Base-by-base conservation (phyloP, 495 filamentous ascomycete genomes). In the Neurospora discreta region DNA sequence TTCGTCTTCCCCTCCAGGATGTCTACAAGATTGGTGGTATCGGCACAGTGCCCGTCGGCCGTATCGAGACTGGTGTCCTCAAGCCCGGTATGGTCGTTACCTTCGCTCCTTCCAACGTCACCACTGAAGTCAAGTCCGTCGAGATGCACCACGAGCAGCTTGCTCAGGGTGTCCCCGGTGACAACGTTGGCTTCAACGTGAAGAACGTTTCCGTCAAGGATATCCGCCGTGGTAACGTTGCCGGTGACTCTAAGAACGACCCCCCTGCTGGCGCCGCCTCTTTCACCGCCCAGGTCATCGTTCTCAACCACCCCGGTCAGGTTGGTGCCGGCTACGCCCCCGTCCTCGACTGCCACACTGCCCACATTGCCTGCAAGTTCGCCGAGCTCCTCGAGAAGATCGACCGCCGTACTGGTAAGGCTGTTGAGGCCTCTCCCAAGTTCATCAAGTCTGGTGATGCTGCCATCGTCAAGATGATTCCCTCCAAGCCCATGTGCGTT, bases 201-300 rank as follows among this genome's bases (percentile, higher is more conserved):
- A 97, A 98, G 95, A 99, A 99, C 95, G 95, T 99, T 79, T 98
- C 95, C 83, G 96, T 99, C 87, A 99, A 99, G 93, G 95, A 99
- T 84, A 97, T 99, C 82, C 95, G 95, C 86, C 95, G 95, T 95
- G 95, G 95, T 84, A 99, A 98, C 89, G 96, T 99, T 81, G 93
- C 93, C 81, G 92, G 93, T 90, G 95, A 99, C 91, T 93, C 93
- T 89, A 99, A 99, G 93, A 97, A 95, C 89, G 96, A 99, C 89
- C 95, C 95, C 78, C 92, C 95, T 78, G 85, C 87, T 80, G 95
- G 87, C 80, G 87, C 86, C 79, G 94, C 95, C 75, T 93, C 91
- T 77, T 99, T 99, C 93, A 97, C 92, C 84, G 96, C 95, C 81
- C 95, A 99, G 89, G 95, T 99, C 87, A 99, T 99, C 83, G 93